These are phyloP conservation scores for Cladorrhinum sp. DNA, from an alignment of 2,329 filamentous ascomycete species.

Conservation along the genomic window DNA sequence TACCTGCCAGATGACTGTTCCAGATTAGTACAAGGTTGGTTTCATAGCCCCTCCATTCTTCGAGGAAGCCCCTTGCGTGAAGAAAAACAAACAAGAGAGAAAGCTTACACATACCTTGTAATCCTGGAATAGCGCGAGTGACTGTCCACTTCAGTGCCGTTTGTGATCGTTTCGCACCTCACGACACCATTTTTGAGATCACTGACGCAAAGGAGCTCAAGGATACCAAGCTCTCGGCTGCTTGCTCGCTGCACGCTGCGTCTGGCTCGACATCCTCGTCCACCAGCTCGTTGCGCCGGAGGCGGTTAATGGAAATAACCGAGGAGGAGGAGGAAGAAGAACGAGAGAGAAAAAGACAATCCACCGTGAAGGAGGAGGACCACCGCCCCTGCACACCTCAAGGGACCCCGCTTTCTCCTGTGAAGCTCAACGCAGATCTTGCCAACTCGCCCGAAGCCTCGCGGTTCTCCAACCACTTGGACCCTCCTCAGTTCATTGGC, in stretches of 20 bases:
- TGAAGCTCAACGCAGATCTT: conserved; percentile 52
- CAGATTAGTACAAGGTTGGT: conserved; percentile 82
- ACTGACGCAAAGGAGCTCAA: conserved; percentile 72
- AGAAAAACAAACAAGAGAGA: conserved; percentile 23
- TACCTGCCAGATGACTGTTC: conserved; percentile 90
- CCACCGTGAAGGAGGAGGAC: conserved; percentile 48
- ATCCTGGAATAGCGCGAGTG: conserved; percentile 64
- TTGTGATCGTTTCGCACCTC: conserved; percentile 72
- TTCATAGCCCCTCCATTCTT: conserved; percentile 12
- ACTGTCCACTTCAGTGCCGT: conserved; percentile 68
- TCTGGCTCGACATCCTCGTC: conserved; percentile 84
- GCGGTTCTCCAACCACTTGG: conserved; percentile 47
- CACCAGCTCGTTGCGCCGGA: conserved; percentile 71
- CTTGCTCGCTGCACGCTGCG: conserved; percentile 84
- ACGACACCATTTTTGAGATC: conserved; percentile 82
- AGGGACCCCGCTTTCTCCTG: conserved; percentile 36
- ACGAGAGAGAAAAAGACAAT: conserved; percentile 57
- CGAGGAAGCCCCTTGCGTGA: conserved; percentile 8
- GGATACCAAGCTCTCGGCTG: conserved; percentile 82
- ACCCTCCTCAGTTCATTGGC: conserved; percentile 53
- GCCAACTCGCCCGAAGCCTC: conserved; percentile 49
- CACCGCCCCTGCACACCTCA: conserved; percentile 30
- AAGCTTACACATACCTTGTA: conserved; percentile 27
- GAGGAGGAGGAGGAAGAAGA: conserved; percentile 76
- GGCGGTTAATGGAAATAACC: conserved; percentile 85